phyloP scores from a whole-genome alignment of 805 yeast species.

The Zygotorulaspora danielsina region DNA sequence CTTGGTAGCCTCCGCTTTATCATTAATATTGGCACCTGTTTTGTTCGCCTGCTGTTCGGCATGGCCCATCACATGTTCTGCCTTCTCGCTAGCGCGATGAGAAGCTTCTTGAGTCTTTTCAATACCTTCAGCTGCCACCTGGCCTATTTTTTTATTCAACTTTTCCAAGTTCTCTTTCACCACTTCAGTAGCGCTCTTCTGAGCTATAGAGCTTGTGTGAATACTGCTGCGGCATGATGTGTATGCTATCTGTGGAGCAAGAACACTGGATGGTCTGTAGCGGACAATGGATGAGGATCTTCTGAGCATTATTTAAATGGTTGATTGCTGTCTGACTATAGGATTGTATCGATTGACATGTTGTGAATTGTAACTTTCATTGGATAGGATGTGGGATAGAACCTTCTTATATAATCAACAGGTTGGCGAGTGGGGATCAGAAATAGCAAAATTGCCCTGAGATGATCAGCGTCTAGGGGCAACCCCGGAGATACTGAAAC shows the following conservation, averaged over 20 bases:
- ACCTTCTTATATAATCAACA: neutral
- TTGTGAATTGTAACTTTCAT: neutral
- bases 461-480: no score
- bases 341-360: neutral
- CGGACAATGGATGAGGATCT: slow-evolving; percentile 9
- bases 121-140: slow-evolving; percentile 26
- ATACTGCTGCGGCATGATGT: slow-evolving; percentile 6
- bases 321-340: no score
- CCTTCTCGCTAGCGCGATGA: slow-evolving; percentile 13
- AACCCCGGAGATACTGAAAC: no score
- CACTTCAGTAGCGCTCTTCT: slow-evolving; percentile 11
- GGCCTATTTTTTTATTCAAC: slow-evolving; percentile 25
- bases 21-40: slow-evolving; percentile 3
- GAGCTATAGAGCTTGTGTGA: slow-evolving; percentile 5
- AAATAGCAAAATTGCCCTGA: no score
- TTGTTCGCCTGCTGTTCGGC: slow-evolving; percentile 6
- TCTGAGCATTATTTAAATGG: slow-evolving; percentile 8
- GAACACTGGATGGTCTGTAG: slow-evolving; percentile 12
- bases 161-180: slow-evolving; percentile 24
- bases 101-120: slow-evolving; percentile 26
- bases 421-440: neutral
- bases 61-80: slow-evolving; percentile 4
- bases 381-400: neutral
- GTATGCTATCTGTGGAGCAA: slow-evolving; percentile 12
- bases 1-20: slow-evolving; percentile 7